Percentiles rank a stretch among this genome's conserved stretches.
These are phyloP conservation scores for Cornus controversa DNA, from an alignment of 148 eudicot genomes.

Conservation along the genomic window DNA sequence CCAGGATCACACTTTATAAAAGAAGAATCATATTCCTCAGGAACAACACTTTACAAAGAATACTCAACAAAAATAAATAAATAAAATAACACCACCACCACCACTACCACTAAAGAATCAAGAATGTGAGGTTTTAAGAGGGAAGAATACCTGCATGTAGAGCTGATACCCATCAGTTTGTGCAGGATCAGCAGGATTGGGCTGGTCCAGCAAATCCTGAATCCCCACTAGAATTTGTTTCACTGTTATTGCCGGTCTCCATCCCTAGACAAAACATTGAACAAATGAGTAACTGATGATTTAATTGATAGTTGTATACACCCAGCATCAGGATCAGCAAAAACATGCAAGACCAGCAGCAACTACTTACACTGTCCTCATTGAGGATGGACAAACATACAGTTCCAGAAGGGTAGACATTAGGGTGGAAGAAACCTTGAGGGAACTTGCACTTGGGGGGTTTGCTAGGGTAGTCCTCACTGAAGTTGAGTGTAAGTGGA, in stretches of 20 bases:
- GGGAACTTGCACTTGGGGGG: constrained; percentile 67
- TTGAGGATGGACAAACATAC: constrained; percentile 56
- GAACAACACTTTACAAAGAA: neutral
- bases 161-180: constrained; percentile 46
- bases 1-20: neutral
- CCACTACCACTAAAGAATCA: too few species aligned
- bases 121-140: neutral
- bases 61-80: too few species aligned
- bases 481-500: constrained; percentile 45
- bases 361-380: constrained; percentile 48
- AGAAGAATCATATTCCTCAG: neutral
- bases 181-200: constrained; percentile 54
- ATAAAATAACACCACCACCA: too few species aligned
- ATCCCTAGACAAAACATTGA: constrained; percentile 30
- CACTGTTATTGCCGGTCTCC: constrained; percentile 66
- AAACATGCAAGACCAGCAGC: neutral
- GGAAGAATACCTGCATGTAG: constrained; percentile 26
- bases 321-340: neutral
- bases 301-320: neutral
- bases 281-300: neutral
- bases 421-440: constrained; percentile 56
- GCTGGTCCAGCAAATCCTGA: constrained; percentile 56
- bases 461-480: constrained; percentile 64
- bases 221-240: constrained; percentile 59
- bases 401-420: constrained; percentile 62